These are phyloP conservation scores for Dryadomyces quercivorus DNA, from an alignment of 2,329 filamentous ascomycete genomes.

Conservation along the genomic window DNA sequence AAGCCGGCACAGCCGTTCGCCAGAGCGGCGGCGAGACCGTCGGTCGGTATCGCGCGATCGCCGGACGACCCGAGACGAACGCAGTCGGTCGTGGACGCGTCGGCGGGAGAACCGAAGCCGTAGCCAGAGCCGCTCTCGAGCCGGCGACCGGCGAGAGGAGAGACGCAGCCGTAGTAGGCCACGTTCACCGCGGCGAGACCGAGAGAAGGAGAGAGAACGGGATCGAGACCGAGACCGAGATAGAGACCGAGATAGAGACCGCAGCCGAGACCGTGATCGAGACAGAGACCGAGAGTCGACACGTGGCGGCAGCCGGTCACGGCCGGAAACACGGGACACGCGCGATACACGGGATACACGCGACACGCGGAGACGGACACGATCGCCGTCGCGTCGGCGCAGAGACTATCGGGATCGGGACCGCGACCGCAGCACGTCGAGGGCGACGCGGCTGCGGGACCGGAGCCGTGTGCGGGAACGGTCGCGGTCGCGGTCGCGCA, in stretches of 20 bases:
- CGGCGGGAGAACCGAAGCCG: slow-evolving; percentile 1
- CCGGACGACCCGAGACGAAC: slow-evolving; percentile 16
- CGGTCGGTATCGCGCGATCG: slow-evolving; percentile 11
- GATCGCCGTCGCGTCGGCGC: slow-evolving; percentile 9
- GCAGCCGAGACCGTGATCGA: too few relatives aligned
- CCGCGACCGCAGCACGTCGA: slow-evolving; percentile 3
- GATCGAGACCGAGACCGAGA: background rate
- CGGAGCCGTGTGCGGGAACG: slow-evolving; percentile 3
- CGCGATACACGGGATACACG: slow-evolving; percentile 2
- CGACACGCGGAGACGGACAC: slow-evolving; percentile 1
- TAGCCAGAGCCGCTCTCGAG: slow-evolving; percentile 7
- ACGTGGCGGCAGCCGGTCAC: background rate
- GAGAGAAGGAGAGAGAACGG: background rate
- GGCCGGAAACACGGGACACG: background rate
- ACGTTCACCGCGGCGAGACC: background rate
- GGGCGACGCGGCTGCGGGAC: too few relatives aligned
- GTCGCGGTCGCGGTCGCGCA: slow-evolving; percentile 3
- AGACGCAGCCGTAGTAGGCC: slow-evolving; percentile 12
- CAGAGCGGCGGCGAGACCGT: slow-evolving; percentile 15
- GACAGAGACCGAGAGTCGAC: background rate
- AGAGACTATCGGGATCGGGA: slow-evolving; percentile 6
- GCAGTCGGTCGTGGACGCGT: slow-evolving; percentile 15
- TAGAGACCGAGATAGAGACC: background rate
- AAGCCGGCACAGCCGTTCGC: slow-evolving; percentile 16
- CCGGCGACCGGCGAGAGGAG: slow-evolving; percentile 8